Percentiles rank a stretch among this genome's conserved stretches.
phyloP scores from a whole-genome alignment of 1,139 yeast genomes.

The Dujonia santamariae region DNA sequence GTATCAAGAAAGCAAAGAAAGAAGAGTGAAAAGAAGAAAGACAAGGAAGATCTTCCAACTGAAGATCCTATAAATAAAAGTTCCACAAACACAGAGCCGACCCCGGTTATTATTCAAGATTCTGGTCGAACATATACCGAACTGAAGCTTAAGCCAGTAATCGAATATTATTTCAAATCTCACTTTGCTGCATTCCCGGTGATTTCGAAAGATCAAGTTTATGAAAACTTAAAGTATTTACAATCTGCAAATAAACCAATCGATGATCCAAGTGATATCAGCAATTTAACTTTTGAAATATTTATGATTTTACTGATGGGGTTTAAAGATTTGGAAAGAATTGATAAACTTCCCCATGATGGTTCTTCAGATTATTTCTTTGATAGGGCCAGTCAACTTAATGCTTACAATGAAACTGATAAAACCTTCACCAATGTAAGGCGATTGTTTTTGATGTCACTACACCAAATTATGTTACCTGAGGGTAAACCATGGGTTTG shows the following conservation, averaged over 20 bases:
- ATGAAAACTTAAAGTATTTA: too few species aligned
- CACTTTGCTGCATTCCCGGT: too few species aligned
- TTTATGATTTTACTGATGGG: constrained; percentile 50
- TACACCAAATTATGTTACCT: not conserved
- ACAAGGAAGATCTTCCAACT: constrained; percentile 8
- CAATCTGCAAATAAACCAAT: too few species aligned
- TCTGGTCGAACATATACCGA: too few species aligned
- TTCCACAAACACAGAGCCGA: too few species aligned
- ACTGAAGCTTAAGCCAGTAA: too few species aligned
- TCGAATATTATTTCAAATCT: too few species aligned
- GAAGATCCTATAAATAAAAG: too few species aligned
- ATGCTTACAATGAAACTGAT: not conserved
- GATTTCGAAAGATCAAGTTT: too few species aligned
- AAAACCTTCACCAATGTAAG: constrained; percentile 1
- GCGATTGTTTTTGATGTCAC: constrained; percentile 2
- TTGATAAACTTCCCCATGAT: constrained; percentile 30
- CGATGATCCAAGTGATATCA: not conserved
- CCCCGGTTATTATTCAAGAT: too few species aligned
- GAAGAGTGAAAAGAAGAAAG: constrained; percentile 15
- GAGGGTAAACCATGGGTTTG: constrained; percentile 1
- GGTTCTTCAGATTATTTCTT: constrained; percentile 20
- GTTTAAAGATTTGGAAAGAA: constrained; percentile 42
- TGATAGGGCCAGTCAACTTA: constrained; percentile 11
- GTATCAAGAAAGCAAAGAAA: constrained; percentile 31
- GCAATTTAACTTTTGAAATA: constrained; percentile 12